Percentiles rank a stretch among this genome's conserved stretches.
phyloP scores from a whole-genome alignment of 306 rosid species.

The Sophora flavescens region DNA sequence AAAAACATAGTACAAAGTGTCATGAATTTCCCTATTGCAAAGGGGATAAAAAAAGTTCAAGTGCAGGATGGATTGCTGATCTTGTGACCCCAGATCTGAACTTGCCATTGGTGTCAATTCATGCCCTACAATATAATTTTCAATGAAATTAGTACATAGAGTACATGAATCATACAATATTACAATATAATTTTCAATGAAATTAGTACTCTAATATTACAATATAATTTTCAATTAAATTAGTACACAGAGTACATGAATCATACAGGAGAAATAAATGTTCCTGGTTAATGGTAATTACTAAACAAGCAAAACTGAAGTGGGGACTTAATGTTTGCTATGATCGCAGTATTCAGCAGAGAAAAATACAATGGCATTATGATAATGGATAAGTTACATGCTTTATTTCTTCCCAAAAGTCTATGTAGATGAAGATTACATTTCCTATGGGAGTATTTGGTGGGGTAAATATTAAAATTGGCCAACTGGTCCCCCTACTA shows the following conservation, averaged over 20 bases:
- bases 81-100: slow-evolving; percentile 5
- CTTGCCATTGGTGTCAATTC: slow-evolving; percentile 32
- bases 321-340: neutral
- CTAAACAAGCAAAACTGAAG: neutral
- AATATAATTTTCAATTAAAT: slow-evolving; percentile 28
- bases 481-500: slow-evolving; percentile 50
- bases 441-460: slow-evolving; percentile 2
- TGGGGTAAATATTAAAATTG: slow-evolving; percentile 14
- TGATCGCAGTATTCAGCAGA: neutral
- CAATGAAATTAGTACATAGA: slow-evolving; percentile 29
- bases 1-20: neutral
- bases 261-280: slow-evolving; percentile 5
- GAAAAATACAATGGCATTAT: neutral
- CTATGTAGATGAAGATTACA: slow-evolving; percentile 21
- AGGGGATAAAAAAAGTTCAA: slow-evolving; percentile 29
- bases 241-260: neutral
- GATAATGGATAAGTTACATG: neutral
- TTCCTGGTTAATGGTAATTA: neutral
- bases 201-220: too few species aligned
- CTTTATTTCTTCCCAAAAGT: neutral
- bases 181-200: too few species aligned
- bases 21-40: slow-evolving; percentile 37
- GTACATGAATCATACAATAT: neutral
- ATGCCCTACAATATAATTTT: slow-evolving; percentile 21
- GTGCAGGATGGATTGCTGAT: slow-evolving; percentile 36